These are phyloP conservation scores for Ogataea chonburiensis DNA, from an alignment of 805 yeast genomes.

Conservation along the genomic window DNA sequence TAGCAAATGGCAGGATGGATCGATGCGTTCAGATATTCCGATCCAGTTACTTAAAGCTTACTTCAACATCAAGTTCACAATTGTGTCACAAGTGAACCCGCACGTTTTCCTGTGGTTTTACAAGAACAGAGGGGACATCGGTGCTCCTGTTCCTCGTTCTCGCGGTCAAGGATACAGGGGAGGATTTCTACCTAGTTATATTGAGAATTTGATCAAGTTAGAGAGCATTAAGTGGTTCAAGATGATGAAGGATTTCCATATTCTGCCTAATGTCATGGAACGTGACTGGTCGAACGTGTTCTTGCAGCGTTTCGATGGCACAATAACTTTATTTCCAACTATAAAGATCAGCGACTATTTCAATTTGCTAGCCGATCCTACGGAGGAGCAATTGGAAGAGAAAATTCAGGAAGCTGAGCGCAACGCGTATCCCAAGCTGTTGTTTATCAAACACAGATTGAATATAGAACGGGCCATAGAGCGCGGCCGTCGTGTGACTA, in stretches of 20 bases:
- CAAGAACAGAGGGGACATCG: constrained; percentile 79
- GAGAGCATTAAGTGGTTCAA: constrained; percentile 79
- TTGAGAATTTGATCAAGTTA: constrained; percentile 66
- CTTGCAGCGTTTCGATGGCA: constrained; percentile 71
- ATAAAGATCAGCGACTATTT: constrained; percentile 56
- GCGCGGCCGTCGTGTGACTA: constrained; percentile 40
- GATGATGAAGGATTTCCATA: constrained; percentile 59
- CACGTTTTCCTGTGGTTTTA: constrained; percentile 74
- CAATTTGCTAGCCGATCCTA: constrained; percentile 68
- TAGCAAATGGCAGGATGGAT: constrained; percentile 76
- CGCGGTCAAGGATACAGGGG: constrained; percentile 64
- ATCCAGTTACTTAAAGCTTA: constrained; percentile 69
- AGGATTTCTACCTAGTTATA: constrained; percentile 70
- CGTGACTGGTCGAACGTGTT: constrained; percentile 82
- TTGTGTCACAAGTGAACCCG: constrained; percentile 82
- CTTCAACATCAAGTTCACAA: constrained; percentile 71
- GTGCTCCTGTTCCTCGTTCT: constrained; percentile 67
- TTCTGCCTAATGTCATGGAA: constrained; percentile 65
- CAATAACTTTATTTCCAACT: constrained; percentile 76
- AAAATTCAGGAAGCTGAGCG: constrained; percentile 63
- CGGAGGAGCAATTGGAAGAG: constrained; percentile 50
- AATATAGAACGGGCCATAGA: constrained; percentile 65
- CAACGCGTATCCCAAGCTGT: constrained; percentile 62
- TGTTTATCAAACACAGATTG: constrained; percentile 63
- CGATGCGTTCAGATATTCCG: constrained; percentile 76